A percentile compares a stretch with the other conserved stretches of the same genome.
phyloP scores from a whole-genome alignment of 2,329 filamentous ascomycete genomes.

The Magnaporthiopsis incrustans region DNA sequence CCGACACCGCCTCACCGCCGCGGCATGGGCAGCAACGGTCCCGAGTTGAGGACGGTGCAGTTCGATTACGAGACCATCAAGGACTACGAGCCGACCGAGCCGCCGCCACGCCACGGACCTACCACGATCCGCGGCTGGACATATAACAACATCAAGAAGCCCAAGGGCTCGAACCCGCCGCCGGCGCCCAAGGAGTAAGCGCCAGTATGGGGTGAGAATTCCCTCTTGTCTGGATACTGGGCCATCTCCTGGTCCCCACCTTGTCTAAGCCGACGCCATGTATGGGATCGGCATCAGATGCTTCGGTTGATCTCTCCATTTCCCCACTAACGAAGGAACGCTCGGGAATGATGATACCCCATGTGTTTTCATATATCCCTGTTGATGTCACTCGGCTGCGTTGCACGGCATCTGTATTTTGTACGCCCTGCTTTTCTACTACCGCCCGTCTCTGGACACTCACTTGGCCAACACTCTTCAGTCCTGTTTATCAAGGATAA shows the following conservation, averaged over 20 bases:
- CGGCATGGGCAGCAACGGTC: constrained; percentile 34
- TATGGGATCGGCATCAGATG: not conserved
- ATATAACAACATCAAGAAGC: constrained; percentile 31
- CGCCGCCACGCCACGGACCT: constrained; percentile 46
- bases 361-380: not conserved
- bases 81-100: constrained; percentile 46
- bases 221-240: not conserved
- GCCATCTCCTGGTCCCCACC: too few relatives aligned
- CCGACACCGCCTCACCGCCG: constrained; percentile 44
- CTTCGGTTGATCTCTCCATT: constrained; percentile 9
- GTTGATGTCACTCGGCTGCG: not conserved
- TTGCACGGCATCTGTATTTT: not conserved
- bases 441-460: not conserved
- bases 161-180: constrained; percentile 10
- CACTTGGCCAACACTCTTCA: not conserved
- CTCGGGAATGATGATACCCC: constrained; percentile 1
- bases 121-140: constrained; percentile 52
- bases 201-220: not conserved
- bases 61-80: constrained; percentile 51
- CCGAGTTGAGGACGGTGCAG: constrained; percentile 50
- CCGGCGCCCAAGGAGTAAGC: not conserved
- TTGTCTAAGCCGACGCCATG: not conserved
- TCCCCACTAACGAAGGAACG: constrained; percentile 7
- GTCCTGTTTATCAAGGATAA: not conserved
- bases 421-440: not conserved